Conservation (phyloP, 495 filamentous ascomycete species). For the Aspergillus diversus region DNA sequence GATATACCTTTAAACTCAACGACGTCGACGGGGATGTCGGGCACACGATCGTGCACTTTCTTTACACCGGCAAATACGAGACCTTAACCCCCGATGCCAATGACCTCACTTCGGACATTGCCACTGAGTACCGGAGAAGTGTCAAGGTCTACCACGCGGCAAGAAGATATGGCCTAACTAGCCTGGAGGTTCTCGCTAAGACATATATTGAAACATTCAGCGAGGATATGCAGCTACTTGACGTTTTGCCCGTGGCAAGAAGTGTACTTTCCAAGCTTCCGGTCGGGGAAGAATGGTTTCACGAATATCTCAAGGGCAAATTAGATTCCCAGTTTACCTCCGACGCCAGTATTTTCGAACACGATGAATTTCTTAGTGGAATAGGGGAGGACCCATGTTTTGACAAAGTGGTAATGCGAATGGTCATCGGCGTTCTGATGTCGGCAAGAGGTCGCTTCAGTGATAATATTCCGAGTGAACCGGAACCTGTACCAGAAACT, state of each 20-base stretch:
- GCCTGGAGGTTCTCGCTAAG: constrained; percentile 18
- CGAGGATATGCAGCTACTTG: constrained; percentile 2
- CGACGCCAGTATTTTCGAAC: neutral
- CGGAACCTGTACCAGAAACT: neutral
- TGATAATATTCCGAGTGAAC: neutral
- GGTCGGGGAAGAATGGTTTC: constrained; percentile 22
- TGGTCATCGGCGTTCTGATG: neutral
- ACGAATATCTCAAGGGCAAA: neutral
- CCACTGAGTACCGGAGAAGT: constrained; percentile 20
- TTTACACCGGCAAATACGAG: constrained; percentile 26
- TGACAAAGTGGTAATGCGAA: neutral
- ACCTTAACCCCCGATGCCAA: constrained; percentile 11
- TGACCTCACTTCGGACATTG: constrained; percentile 1
- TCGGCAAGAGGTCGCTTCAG: neutral
- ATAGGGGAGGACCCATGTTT: neutral
- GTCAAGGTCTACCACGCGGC: constrained; percentile 22
- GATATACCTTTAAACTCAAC: neutral
- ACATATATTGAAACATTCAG: constrained; percentile 16
- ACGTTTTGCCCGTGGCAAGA: constrained; percentile 14
- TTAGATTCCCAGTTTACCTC: neutral
- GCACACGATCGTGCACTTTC: constrained; percentile 26
- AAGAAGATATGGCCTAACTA: constrained; percentile 11
- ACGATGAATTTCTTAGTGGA: neutral
- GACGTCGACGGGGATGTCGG: constrained; percentile 22
- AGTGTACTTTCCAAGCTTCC: constrained; percentile 20